phyloP scores from a whole-genome alignment of 176 grass and related monocot species.

The Triticum dicoccoides region DNA sequence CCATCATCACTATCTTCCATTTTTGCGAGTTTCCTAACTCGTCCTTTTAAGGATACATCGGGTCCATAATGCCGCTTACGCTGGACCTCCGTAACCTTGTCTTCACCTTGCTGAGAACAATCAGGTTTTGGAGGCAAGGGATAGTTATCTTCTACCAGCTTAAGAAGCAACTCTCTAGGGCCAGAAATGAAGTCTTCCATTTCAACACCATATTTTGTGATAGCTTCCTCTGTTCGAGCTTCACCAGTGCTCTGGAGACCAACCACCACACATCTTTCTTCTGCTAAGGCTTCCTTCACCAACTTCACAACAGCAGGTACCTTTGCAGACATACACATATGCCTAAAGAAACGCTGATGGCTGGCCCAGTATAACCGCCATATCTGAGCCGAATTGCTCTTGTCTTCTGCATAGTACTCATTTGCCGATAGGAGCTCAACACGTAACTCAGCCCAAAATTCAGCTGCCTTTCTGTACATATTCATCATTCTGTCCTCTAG shows the following conservation, averaged over 20 bases:
- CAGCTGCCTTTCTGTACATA: constrained; percentile 93
- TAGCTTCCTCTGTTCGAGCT: constrained; percentile 92
- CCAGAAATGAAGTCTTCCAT: constrained; percentile 97
- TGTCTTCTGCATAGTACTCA: constrained; percentile 80
- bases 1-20: constrained; percentile 63
- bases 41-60: constrained; percentile 67
- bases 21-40: constrained; percentile 69
- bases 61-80: constrained; percentile 70
- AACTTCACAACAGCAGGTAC: constrained; percentile 81
- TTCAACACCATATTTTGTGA: constrained; percentile 93
- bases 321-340: constrained; percentile 97
- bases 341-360: constrained; percentile 99
- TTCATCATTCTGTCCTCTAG: constrained; percentile 94
- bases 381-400: constrained; percentile 63
- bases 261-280: constrained; percentile 88
- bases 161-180: constrained; percentile 90
- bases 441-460: constrained; percentile 89
- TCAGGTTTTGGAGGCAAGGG: constrained; percentile 78
- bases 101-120: constrained; percentile 61
- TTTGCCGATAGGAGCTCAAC: constrained; percentile 84
- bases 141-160: constrained; percentile 95
- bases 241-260: constrained; percentile 99
- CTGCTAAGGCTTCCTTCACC: constrained; percentile 75
- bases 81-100: constrained; percentile 61
- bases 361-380: constrained; percentile 97